Evolutionary conservation across 2,329 filamentous ascomycete species (phyloP), one percentile per base, ranked within the genome.

Genomic region (Alternaria arborescens): DNA sequence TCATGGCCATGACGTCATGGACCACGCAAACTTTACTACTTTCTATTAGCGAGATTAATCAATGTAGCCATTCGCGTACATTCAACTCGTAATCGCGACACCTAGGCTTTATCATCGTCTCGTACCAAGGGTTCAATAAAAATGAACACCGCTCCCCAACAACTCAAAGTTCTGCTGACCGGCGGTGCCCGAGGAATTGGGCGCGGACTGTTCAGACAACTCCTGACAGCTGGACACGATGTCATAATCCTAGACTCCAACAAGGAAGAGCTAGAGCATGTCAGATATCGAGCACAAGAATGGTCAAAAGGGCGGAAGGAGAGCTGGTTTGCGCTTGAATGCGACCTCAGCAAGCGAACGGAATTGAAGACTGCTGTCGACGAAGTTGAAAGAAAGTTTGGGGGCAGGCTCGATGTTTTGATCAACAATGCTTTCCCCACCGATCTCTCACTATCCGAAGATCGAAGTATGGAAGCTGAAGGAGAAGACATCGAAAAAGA

Each of bases 101-200:
- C 14, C 5, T 10, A 12, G 5, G 8, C 32, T 26, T 6, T 20
- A 20, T 26, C 8, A 10, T 14, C 22, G 12, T 38, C 20, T 50
- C 8, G 14, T n/a, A 26, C 14, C 16, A 8, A 5, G 26, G 14
- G 14, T 14, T 8, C 34, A n/a, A 54, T 52, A 4, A 58, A 3
- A 20, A 61, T 62, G 55, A 53, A 47, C 26, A 7, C 46, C 8
- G 30, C 30, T 6, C 58, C 46, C 5, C 52, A 62, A 30, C 42
- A 57, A 14, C 57, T 77, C 16, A 74, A 73, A n/a, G 67, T 76
- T 12, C 69, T 81, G 52, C 72, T 81, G 44, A 79, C 78, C n/a
- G 81, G 81, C 28, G 81, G 78, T 50, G 81, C 80, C 5, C 76
- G 79, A 28, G 82, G 82, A 26, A 83, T 84, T 44, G 82, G 83